phyloP scores from a whole-genome alignment of 257 asterid genomes.

The Nicotiana obtusifolia region DNA sequence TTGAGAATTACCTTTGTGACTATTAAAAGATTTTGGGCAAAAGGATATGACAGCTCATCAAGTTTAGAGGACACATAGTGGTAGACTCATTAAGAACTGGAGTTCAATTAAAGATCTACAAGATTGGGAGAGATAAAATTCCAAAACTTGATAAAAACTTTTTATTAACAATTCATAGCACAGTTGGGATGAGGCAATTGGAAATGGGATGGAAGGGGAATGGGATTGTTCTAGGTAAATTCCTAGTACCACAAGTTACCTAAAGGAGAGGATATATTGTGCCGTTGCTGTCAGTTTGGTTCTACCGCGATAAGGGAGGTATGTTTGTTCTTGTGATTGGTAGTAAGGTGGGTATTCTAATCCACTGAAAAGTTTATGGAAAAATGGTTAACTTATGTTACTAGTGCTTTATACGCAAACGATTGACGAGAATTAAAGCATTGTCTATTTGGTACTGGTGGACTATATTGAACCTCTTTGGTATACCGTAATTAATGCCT shows the following conservation, averaged over 20 bases:
- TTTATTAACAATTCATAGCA: neutral
- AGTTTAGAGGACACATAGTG: neutral
- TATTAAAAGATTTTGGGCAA: neutral
- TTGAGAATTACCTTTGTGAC: neutral
- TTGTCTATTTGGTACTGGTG: neutral
- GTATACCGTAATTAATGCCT: neutral
- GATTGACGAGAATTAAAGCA: neutral
- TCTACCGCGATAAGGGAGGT: neutral
- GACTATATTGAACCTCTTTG: neutral
- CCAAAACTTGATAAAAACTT: neutral
- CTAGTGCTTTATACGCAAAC: neutral
- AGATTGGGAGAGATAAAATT: neutral
- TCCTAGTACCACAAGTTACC: neutral
- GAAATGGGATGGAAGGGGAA: neutral
- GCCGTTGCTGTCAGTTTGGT: neutral
- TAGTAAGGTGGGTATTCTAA: neutral
- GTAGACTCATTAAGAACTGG: neutral
- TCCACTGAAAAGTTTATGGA: neutral
- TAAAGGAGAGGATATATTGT: neutral
- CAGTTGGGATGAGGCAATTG: neutral
- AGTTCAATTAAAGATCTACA: neutral
- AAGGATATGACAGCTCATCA: neutral
- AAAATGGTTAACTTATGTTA: neutral
- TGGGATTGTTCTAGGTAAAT: neutral
- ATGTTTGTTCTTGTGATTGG: neutral